Evolutionary conservation across 805 yeast genomes (phyloP).

Genomic region (Kazachstania kunashirensis): DNA sequence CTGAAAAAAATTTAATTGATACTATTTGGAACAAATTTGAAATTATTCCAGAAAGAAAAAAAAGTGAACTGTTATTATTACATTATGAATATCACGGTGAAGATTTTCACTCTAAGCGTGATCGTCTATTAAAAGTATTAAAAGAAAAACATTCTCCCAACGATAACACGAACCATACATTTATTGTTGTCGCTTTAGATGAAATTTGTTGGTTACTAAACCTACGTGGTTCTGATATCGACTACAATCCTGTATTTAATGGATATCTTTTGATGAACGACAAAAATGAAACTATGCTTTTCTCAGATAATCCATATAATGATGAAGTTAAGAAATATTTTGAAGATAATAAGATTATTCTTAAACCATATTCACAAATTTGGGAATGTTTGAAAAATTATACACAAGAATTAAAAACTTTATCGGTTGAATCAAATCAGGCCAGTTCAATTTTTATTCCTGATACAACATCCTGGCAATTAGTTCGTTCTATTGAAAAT

Average conservation of each 20-base stretch:
- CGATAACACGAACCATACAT: constrained; percentile 22
- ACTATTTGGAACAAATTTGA: constrained; percentile 63
- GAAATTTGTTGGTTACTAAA: constrained; percentile 89
- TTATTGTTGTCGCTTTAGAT: constrained; percentile 67
- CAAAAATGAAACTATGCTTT: constrained; percentile 38
- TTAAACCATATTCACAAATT: constrained; percentile 47
- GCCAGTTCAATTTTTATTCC: constrained; percentile 26
- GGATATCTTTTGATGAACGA: constrained; percentile 43
- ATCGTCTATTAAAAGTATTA: constrained; percentile 34
- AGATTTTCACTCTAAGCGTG: constrained; percentile 46
- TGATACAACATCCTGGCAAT: constrained; percentile 56
- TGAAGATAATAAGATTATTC: constrained; percentile 34
- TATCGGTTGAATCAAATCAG: constrained; percentile 13
- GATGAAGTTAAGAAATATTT: constrained; percentile 35
- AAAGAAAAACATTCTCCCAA: constrained; percentile 13
- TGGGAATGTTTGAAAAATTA: constrained; percentile 43
- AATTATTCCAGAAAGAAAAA: constrained; percentile 47
- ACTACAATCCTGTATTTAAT: constrained; percentile 80
- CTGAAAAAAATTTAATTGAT: constrained; percentile 63
- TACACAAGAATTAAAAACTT: constrained; percentile 9
- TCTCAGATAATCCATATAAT: constrained; percentile 39
- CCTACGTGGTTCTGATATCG: constrained; percentile 73
- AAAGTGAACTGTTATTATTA: constrained; percentile 42
- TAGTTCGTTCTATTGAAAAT: constrained; percentile 38
- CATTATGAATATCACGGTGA: constrained; percentile 57